Percentiles rank a stretch among this genome's conserved stretches.
These are phyloP conservation scores for Fragaria iinumae DNA, from an alignment of 306 rosid genomes.

Conservation along the genomic window DNA sequence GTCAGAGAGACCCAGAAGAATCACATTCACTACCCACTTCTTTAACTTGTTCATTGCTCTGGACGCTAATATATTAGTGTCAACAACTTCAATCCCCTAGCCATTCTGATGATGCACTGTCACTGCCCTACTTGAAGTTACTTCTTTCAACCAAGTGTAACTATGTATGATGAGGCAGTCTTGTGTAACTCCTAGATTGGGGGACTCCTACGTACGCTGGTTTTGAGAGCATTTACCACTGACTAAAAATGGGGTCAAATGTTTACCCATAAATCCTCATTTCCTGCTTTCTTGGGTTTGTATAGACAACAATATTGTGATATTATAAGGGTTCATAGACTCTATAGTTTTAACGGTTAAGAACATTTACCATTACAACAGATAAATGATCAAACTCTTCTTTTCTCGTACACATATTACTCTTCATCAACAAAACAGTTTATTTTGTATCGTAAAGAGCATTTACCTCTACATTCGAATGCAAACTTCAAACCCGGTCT, in stretches of 20 bases:
- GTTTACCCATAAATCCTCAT: neutral
- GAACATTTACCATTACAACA: neutral
- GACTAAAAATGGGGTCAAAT: neutral
- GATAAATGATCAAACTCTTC: neutral
- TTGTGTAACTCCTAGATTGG: neutral
- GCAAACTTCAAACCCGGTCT: neutral
- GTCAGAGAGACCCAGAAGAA: constrained; percentile 20
- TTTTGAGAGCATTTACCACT: neutral
- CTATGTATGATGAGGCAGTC: neutral
- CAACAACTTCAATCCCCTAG: neutral
- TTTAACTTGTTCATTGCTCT: neutral
- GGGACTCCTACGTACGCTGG: neutral
- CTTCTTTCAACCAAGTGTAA: neutral
- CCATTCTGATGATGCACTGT: neutral
- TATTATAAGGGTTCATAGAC: no score
- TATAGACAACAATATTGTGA: neutral
- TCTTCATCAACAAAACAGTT: neutral
- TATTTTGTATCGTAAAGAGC: neutral
- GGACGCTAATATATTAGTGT: constrained; percentile 14
- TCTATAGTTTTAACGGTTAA: neutral
- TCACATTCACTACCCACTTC: constrained; percentile 7
- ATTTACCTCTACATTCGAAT: neutral
- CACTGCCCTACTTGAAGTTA: neutral
- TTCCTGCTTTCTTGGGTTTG: neutral
- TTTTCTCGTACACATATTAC: neutral